These are phyloP conservation scores for Heterobasidion occidentale DNA, from an alignment of 1,284 basidiomycete species.

Conservation along the genomic window DNA sequence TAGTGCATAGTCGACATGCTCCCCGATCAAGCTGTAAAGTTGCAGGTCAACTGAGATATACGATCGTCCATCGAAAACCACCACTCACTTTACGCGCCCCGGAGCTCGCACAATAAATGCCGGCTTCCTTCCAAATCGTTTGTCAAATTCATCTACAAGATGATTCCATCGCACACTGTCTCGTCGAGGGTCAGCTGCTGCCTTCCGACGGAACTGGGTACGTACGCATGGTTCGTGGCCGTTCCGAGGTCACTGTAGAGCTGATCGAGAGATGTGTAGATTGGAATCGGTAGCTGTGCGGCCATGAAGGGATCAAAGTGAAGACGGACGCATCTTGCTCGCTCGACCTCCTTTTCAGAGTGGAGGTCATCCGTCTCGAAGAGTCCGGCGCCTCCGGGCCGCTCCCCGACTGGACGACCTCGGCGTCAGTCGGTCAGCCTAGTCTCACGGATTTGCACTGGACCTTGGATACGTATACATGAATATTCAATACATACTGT, in stretches of 20 bases:
- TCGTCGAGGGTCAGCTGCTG: neutral
- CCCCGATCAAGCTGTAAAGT: constrained; percentile 39
- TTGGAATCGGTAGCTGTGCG: constrained; percentile 53
- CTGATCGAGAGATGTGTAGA: constrained; percentile 54
- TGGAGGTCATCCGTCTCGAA: neutral
- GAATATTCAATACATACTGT: neutral
- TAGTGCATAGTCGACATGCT: constrained; percentile 83
- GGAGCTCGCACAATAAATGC: constrained; percentile 74
- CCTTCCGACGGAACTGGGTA: constrained; percentile 1
- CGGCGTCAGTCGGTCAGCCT: neutral
- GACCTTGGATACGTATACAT: neutral
- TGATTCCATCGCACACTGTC: constrained; percentile 54
- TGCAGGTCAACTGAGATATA: neutral
- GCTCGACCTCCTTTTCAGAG: neutral
- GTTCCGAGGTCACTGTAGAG: constrained; percentile 50
- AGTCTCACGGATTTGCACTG: neutral
- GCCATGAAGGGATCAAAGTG: constrained; percentile 33
- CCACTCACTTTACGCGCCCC: constrained; percentile 68
- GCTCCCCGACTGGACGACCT: neutral
- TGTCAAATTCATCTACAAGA: constrained; percentile 55
- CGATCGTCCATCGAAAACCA: neutral
- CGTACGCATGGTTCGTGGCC: constrained; percentile 50
- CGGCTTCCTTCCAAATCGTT: constrained; percentile 59
- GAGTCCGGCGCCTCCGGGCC: neutral
- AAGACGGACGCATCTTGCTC: neutral